Evolutionary conservation across 1,139 yeast species (phyloP), one percentile per base, ranked within the genome.

Genomic region (Yamadazyma triangularis): DNA sequence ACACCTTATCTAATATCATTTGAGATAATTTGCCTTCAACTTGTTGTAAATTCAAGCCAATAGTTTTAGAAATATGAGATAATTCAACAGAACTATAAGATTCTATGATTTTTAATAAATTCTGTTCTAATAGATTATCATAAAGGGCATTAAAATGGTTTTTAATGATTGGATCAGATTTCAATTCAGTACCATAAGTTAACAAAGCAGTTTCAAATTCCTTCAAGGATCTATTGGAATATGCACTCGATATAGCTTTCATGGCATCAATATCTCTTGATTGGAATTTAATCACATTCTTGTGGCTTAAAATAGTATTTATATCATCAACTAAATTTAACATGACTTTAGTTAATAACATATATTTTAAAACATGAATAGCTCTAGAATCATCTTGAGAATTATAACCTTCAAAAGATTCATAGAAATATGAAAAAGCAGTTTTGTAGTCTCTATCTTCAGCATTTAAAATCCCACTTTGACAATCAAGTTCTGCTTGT

Each of bases 391-490:
- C 85, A 33, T 77, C 79, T 39, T 69, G 74, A 21, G 73, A 60
- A 46, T 71, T 71, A 60, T 75, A 91, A 22, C 93, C 93, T 58
- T 91, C 98, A 51, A 91, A 88, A 20, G 96, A 82, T 60, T 91
- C 98, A 53, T 78, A 89, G 50, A 91, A 91, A 60, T 91, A 91
- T 4, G 97, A 88, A 51, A 77, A 93, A 8, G 97, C 96, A 5
- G 98, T 93, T 53, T 87, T 85, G 64, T 86, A 93, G 58, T 93
- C 99, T 55, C 85, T 85, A 49, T 93, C 98, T 58, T 93, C 97
- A 21, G 97, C 95, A 60, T 91, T 95, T 43, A 93, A 72, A 35
- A 91, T 80, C 44, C 99, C 99, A 55, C 94, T 81, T 79, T 89
- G 91, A 60, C 88, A 76, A 56, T 93, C 98, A 37, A 93, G 71